Percentiles rank a stretch among this genome's conserved stretches.
These are phyloP conservation scores for Aureococcus anophagefferens DNA, from an alignment of 108 stramenopile genomes.

Conservation along the genomic window DNA sequence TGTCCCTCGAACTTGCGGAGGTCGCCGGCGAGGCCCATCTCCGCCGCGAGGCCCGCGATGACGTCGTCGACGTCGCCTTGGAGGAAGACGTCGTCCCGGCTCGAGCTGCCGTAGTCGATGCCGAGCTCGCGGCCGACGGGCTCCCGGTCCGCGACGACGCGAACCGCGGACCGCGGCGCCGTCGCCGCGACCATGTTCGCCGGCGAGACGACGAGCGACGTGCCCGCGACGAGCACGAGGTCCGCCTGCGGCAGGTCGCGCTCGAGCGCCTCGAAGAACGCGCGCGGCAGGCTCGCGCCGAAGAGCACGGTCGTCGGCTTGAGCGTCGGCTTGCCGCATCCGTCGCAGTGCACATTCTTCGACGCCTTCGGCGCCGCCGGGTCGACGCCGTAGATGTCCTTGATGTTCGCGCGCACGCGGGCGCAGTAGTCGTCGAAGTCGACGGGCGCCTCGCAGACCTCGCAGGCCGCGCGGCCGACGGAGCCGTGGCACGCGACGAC, in stretches of 20 bases:
- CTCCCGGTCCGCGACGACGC: background rate
- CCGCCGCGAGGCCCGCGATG: background rate
- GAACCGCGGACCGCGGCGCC: background rate
- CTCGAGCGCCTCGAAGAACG: constrained; percentile 51
- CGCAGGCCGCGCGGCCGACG: constrained; percentile 68
- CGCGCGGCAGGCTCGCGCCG: constrained; percentile 54
- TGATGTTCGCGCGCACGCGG: constrained; percentile 47
- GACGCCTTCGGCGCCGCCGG: constrained; percentile 50
- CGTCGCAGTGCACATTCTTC: constrained; percentile 51
- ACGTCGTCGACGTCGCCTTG: background rate
- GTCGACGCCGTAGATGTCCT: constrained; percentile 55
- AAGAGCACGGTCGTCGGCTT: constrained; percentile 77
- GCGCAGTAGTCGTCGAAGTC: constrained; percentile 54
- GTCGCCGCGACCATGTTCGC: background rate
- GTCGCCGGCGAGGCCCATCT: too few relatives aligned
- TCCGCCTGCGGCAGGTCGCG: constrained; percentile 51
- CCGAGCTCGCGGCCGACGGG: constrained; percentile 4
- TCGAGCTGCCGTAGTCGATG: background rate
- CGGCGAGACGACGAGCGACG: background rate
- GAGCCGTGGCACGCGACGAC: constrained; percentile 73
- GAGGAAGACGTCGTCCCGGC: background rate
- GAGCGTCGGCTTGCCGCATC: constrained; percentile 48
- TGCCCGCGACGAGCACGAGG: constrained; percentile 56
- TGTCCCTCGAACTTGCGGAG: too few relatives aligned
- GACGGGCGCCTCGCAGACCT: constrained; percentile 42